phyloP scores from a whole-genome alignment of 2,329 filamentous ascomycete species.

The Aurifilum marmelostoma region DNA sequence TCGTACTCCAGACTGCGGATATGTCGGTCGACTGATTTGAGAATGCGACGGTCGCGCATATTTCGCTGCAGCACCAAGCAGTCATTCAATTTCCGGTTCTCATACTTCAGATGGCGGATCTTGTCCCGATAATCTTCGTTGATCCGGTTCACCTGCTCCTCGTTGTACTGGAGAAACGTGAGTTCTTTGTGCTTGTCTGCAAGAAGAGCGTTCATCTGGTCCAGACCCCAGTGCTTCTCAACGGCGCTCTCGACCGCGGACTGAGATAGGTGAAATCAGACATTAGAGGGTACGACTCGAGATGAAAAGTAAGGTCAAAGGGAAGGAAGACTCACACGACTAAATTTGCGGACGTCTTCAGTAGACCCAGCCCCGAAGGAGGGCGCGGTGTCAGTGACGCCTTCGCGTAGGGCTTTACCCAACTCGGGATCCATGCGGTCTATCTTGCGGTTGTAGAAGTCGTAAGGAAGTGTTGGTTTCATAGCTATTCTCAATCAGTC shows the following conservation, averaged over 20 bases:
- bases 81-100: slow-evolving; percentile 26
- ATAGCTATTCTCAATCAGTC: slow-evolving; percentile 20
- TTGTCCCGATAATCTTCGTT: slow-evolving; percentile 22
- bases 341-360: slow-evolving; percentile 13
- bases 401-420: slow-evolving; percentile 32
- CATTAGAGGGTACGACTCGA: background rate
- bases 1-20: slow-evolving; percentile 19
- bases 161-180: slow-evolving; percentile 4
- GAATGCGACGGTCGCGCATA: slow-evolving; percentile 22
- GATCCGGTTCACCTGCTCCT: slow-evolving; percentile 18
- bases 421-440: slow-evolving; percentile 39
- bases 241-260: slow-evolving; percentile 30
- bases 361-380: slow-evolving; percentile 20
- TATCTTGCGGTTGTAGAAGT: slow-evolving; percentile 35
- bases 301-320: too few relatives aligned
- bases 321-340: background rate
- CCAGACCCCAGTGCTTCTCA: slow-evolving; percentile 23
- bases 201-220: slow-evolving; percentile 15
- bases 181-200: slow-evolving; percentile 19
- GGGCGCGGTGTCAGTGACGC: slow-evolving; percentile 29
- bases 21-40: slow-evolving; percentile 21
- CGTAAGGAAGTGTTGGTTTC: slow-evolving; percentile 14
- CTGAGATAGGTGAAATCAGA: slow-evolving; percentile 11
- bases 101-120: slow-evolving; percentile 20
- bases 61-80: slow-evolving; percentile 18